Percentiles rank a stretch among this genome's conserved stretches.
phyloP scores from a whole-genome alignment of 2,329 filamentous ascomycete genomes.

The Colletotrichum brevisporum region DNA sequence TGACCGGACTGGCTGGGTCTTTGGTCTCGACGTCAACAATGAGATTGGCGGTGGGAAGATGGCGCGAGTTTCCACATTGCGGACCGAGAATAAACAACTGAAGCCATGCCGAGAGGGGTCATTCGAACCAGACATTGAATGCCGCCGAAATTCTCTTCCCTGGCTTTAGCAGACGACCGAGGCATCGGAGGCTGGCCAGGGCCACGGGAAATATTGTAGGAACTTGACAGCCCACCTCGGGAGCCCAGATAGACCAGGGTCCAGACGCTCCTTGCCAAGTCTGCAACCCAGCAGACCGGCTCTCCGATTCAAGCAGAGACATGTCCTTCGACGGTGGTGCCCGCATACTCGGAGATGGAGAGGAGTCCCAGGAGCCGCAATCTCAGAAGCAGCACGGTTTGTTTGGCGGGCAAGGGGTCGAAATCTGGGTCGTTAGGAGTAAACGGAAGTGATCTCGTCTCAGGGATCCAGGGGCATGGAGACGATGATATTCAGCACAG shows the following conservation, averaged over 20 bases:
- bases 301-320: conserved; percentile 20
- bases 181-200: neutral
- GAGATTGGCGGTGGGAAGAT: neutral
- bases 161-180: conserved; percentile 3
- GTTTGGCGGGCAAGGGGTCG: conserved; percentile 2
- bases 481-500: conserved; percentile 11
- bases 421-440: conserved; percentile 4
- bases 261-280: conserved; percentile 28
- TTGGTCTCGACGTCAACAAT: conserved; percentile 3
- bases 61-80: neutral
- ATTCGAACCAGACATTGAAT: neutral
- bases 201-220: neutral
- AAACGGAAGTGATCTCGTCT: conserved; percentile 9
- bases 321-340: neutral
- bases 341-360: conserved; percentile 15
- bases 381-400: conserved; percentile 10
- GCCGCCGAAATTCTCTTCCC: conserved; percentile 12
- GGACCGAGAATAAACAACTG: neutral
- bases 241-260: conserved; percentile 12
- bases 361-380: conserved; percentile 10
- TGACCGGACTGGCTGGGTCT: conserved; percentile 12
- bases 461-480: conserved; percentile 6
- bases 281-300: conserved; percentile 35
- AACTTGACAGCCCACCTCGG: conserved; percentile 21
- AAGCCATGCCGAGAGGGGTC: neutral